Conservation (phyloP, 2,329 filamentous ascomycete genomes). For the Penicillium sp. region DNA sequence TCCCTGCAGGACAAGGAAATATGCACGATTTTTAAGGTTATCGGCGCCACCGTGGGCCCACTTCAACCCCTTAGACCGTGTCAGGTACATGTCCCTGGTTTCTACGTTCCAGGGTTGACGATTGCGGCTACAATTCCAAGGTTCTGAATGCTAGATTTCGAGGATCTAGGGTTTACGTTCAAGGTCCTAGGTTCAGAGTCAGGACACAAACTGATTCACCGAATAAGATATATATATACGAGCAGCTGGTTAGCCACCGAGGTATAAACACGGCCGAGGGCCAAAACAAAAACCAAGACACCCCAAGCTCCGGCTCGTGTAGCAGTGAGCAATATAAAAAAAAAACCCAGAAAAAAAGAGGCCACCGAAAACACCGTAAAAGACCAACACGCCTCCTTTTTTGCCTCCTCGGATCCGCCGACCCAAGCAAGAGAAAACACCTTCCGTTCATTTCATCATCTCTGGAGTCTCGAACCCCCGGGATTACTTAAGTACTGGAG, state of each 20-base stretch:
- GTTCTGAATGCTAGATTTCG: background rate
- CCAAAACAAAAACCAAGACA: constrained; percentile 17
- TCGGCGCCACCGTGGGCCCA: background rate
- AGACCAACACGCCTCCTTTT: constrained; percentile 25
- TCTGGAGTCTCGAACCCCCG: background rate
- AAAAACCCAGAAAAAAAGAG: constrained; percentile 8
- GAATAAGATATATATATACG: constrained; percentile 22
- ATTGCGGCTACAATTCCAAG: background rate
- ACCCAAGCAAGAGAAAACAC: constrained; percentile 15
- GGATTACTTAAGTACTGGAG: constrained; percentile 1
- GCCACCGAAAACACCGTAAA: constrained; percentile 29
- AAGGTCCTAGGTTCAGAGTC: background rate
- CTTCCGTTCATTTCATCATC: constrained; percentile 7
- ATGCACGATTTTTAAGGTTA: constrained; percentile 2
- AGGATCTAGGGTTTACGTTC: background rate
- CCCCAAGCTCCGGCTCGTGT: constrained; percentile 28
- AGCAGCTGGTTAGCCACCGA: constrained; percentile 10
- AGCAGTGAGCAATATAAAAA: constrained; percentile 31
- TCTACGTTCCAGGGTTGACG: background rate
- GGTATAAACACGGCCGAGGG: constrained; percentile 19
- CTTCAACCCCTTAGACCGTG: background rate
- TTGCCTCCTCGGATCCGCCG: constrained; percentile 16
- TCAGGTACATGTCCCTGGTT: too few relatives aligned
- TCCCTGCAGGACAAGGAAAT: background rate
- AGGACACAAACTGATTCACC: background rate